These are phyloP conservation scores for Selenicereus undatus DNA, from an alignment of 148 eudicot species.

Conservation along the genomic window DNA sequence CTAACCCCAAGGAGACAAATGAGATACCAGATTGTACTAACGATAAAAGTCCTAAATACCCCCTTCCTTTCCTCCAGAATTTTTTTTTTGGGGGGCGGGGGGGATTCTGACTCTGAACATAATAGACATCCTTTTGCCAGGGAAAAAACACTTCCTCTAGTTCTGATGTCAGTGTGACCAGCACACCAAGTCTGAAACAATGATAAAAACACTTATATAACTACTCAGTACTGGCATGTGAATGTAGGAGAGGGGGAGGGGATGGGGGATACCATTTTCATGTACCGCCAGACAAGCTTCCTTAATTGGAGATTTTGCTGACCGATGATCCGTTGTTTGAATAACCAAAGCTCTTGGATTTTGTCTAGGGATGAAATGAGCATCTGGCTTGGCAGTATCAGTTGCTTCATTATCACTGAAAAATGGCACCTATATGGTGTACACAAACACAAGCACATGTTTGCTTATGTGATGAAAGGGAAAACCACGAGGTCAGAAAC, in stretches of 20 bases:
- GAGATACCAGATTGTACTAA: not conserved
- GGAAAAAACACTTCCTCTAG: too few species aligned
- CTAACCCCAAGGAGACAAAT: not conserved
- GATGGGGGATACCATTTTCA: slow-evolving; percentile 56
- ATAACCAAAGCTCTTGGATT: slow-evolving; percentile 90
- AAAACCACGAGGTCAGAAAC: not conserved
- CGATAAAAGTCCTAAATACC: not conserved
- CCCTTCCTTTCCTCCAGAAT: not conserved
- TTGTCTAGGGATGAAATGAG: slow-evolving; percentile 87
- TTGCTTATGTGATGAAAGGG: not conserved
- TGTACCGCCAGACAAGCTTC: slow-evolving; percentile 31
- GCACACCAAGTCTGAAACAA: not conserved
- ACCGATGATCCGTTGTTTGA: slow-evolving; percentile 78
- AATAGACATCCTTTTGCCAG: not conserved
- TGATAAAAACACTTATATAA: not conserved
- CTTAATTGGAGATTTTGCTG: slow-evolving; percentile 44
- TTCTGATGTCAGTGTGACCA: not conserved
- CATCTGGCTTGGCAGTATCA: slow-evolving; percentile 86
- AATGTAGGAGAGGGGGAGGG: not conserved
- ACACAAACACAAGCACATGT: not conserved
- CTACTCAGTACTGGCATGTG: not conserved
- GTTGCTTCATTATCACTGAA: slow-evolving; percentile 78
- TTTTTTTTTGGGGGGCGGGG: too few species aligned
- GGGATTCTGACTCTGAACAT: too few species aligned
- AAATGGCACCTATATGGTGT: slow-evolving; percentile 61